These are phyloP conservation scores for Fusarium fujikuroi DNA, from an alignment of 2,329 filamentous ascomycete genomes.

Conservation along the genomic window DNA sequence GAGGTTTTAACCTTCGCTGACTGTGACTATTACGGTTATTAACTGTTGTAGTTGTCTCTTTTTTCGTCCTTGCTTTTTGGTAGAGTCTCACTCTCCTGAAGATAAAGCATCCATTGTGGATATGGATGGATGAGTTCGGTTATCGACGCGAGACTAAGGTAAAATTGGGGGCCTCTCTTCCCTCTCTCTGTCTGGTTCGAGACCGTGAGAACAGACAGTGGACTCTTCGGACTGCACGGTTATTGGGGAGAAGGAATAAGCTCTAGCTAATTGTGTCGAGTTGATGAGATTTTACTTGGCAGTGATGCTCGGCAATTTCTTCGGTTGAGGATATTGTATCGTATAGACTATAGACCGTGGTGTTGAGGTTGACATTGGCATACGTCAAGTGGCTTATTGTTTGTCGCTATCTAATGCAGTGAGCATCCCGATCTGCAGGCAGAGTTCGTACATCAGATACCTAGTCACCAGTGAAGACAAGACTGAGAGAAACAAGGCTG, in stretches of 20 bases:
- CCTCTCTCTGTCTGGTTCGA: not conserved
- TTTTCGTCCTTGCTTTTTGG: not conserved
- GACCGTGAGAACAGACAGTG: conserved; percentile 5
- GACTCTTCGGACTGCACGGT: not conserved
- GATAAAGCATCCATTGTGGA: not conserved
- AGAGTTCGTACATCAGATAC: not conserved
- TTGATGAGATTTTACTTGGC: not conserved
- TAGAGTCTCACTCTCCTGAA: not conserved
- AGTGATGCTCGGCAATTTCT: not conserved
- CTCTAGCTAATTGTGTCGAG: not conserved
- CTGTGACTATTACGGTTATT: not conserved
- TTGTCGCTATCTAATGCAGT: not conserved
- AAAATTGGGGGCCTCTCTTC: not conserved
- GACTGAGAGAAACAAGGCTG: not conserved
- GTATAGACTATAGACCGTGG: not conserved
- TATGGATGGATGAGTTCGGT: conserved; percentile 11
- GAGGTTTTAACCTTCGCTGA: not conserved
- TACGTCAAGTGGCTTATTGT: conserved; percentile 8
- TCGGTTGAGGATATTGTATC: not conserved
- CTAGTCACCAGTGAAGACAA: not conserved
- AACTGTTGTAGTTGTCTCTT: not conserved
- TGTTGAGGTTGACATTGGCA: conserved; percentile 19
- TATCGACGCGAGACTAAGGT: conserved; percentile 15
- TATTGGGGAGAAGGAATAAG: not conserved
- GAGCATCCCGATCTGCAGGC: not conserved